phyloP scores from a whole-genome alignment of 176 grass and related monocot species.

The Poa annua region DNA sequence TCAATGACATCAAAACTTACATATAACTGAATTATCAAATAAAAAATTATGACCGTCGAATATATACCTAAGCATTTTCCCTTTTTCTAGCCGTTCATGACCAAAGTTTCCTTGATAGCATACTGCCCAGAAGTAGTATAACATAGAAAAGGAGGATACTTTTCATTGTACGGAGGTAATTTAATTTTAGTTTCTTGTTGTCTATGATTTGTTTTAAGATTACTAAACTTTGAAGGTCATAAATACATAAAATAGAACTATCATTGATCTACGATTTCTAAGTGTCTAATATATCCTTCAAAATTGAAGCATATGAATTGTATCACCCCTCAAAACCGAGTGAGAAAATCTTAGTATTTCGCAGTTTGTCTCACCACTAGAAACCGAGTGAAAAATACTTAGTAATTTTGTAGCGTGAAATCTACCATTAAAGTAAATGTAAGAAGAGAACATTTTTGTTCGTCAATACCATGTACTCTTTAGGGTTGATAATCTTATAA shows the following conservation, averaged over 20 bases:
- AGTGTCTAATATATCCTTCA: not conserved
- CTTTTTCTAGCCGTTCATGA: not conserved
- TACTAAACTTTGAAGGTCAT: not conserved
- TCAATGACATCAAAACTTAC: not conserved
- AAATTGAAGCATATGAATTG: not conserved
- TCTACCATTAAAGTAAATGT: too few relatives aligned
- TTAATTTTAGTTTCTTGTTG: not conserved
- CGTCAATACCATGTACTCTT: too few relatives aligned
- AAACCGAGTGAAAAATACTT: not conserved
- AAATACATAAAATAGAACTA: not conserved
- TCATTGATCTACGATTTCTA: not conserved
- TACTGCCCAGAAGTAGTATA: not conserved
- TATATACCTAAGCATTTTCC: not conserved
- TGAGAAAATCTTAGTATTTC: not conserved
- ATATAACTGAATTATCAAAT: not conserved
- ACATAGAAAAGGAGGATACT: not conserved
- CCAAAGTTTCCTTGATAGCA: not conserved
- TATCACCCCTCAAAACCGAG: not conserved
- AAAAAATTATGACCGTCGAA: not conserved
- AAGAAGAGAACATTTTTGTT: too few relatives aligned
- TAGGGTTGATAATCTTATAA: too few relatives aligned
- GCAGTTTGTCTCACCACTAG: not conserved
- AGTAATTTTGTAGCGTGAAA: not conserved
- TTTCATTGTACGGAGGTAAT: not conserved
- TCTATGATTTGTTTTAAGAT: not conserved